These are phyloP conservation scores for Verbascum thapsus DNA, from an alignment of 257 asterid genomes.

Conservation along the genomic window DNA sequence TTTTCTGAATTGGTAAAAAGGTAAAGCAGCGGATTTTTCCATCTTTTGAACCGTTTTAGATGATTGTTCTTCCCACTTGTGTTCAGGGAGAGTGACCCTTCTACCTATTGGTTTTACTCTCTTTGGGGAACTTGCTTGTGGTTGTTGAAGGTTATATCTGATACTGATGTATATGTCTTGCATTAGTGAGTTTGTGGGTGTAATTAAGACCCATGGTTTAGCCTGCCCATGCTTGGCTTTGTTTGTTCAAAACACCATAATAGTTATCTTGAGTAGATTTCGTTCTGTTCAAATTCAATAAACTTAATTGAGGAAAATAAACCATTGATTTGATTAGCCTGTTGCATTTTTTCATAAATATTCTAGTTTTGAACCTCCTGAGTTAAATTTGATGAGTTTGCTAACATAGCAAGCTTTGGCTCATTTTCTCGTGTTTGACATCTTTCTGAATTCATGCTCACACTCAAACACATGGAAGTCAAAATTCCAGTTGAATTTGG, in stretches of 20 bases:
- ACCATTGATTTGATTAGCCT: background rate
- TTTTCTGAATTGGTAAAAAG: background rate
- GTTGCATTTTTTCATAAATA: background rate
- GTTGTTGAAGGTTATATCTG: background rate
- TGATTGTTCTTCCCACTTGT: background rate
- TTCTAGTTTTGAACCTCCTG: background rate
- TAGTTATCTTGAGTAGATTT: background rate
- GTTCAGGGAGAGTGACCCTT: background rate
- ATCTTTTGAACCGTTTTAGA: background rate
- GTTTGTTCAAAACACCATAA: background rate
- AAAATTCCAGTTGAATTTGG: background rate
- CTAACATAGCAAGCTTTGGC: background rate
- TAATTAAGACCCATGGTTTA: background rate
- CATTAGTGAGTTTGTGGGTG: constrained; percentile 17
- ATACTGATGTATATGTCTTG: background rate
- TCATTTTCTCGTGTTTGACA: background rate
- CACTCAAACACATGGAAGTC: background rate
- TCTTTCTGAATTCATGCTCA: background rate
- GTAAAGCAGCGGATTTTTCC: background rate
- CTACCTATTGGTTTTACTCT: background rate
- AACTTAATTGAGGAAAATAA: background rate
- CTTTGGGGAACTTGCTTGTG: background rate
- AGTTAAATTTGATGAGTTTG: constrained; percentile 5
- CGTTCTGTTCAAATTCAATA: background rate
- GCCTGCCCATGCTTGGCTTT: background rate